Base-by-base conservation (phyloP, 192 early-diverging fungal genomes). In the Geosiphon pyriformis region DNA sequence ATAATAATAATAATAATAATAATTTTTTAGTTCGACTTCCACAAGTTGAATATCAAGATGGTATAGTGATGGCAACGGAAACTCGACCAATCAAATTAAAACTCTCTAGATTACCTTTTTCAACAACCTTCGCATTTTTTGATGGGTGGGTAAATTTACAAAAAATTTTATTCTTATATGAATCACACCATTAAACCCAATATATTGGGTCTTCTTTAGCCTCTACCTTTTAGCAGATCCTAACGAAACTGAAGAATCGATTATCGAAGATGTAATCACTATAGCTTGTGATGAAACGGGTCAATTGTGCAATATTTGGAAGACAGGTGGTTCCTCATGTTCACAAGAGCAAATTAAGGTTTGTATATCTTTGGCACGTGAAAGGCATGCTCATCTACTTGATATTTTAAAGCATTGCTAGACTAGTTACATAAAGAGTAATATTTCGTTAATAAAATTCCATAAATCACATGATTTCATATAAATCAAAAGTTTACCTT, bases 101-200 rank as follows among this genome's bases (percentile, higher is more conserved):
- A 3, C 34, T 92, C 27, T 61, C 68, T 32, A 70, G 82, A 58
- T 61, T 74, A 26, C 83, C 83, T 1, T 49, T 88, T 23, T 73
- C 85, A 25, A 54, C 82, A 2, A 87, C 89, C 3, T 91, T 88
- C 74, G 84, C 82, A 7, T 67, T 90, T 0, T 88, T 90, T 60
- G 79, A 86, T 66, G 76, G 77, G 61, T 76, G 71, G 18, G 70
- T 78, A 42, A 69, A 65, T 11, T n/a, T n/a, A n/a, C n/a, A n/a
- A n/a, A 20, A 37, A 15, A 35, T 35, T 35, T 59, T 20, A 11
- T 35, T 59, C 10, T 42, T n/a, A 10, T 2, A 35, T 37, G 11
- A 15, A 1, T 23, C 8, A 59, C 10, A 18, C 18, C 12, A 23
- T 22, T 59, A 20, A 0, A 51, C 2, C 22, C 10, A 50, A 63